Evolutionary conservation across 768 basidiomycete species (phyloP), one percentile per base, ranked within the genome.

Genomic region (Royoungia palumana): DNA sequence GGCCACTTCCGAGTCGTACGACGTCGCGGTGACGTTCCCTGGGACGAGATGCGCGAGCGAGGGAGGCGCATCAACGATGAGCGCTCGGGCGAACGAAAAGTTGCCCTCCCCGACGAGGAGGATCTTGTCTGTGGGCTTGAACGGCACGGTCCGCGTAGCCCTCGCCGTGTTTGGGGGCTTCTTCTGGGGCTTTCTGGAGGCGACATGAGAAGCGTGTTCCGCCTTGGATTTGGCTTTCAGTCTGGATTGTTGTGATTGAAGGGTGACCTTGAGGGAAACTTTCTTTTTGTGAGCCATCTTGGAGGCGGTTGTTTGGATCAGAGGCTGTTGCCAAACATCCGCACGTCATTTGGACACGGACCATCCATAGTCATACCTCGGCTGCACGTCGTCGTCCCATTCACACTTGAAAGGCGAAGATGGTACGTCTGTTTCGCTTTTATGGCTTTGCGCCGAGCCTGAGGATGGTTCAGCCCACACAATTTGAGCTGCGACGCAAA

Each of bases 101-200:
- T 97, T 91, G 11, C 92, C 95, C 73, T 98, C 95, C 9, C 94
- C 95, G 44, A 98, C 72, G 25, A 95, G 76, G 19, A 90, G 73
- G 28, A 91, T 85, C 41, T 65, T 79, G 61, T 90, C 84, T 8
- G 78, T 81, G 0, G 79, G 61, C 13, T 63, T 65, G 67, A 89
- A 89, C 0, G 88, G 89, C 9, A 87, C 73, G 0, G 78, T 86
- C 1, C 74, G 70, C n/a, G 62, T 73, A 20, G 60, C 69, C 60
- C 63, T 82, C 73, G 44, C 70, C 56, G 47, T 70, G 55, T 37
- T 49, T 43, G 34, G 49, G 13, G 57, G 48, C 41, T 47, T 56
- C 68, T 53, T 76, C 73, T 10, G 4, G 27, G 42, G 53, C 53
- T 73, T 78, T 41, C 76, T 72, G 54, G 81, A 76, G 0, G 61